Evolutionary conservation across 2,329 filamentous ascomycete species (phyloP).

Genomic region (Diaporthe humulicola): DNA sequence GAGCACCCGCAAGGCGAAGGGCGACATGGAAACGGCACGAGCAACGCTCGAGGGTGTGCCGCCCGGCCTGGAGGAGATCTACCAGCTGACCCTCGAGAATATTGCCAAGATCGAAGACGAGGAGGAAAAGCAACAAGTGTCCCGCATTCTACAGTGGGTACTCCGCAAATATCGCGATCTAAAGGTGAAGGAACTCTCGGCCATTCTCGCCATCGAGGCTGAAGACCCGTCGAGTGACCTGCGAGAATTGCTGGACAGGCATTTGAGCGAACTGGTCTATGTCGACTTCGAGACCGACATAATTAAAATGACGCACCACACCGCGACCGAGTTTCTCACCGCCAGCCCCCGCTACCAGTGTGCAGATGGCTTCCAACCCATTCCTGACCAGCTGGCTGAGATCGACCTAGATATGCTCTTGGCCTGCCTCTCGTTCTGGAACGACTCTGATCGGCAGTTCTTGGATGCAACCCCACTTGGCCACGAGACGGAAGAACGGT

Average conservation of each 20-base stretch:
- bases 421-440: slow-evolving; percentile 7
- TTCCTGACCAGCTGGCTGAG: neutral
- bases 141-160: neutral
- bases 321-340: neutral
- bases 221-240: neutral
- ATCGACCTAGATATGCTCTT: neutral
- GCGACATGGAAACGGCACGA: neutral
- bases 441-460: neutral
- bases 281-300: neutral
- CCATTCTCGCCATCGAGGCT: neutral
- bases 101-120: neutral
- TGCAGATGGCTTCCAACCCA: neutral
- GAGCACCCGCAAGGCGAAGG: neutral
- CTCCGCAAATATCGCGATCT: neutral
- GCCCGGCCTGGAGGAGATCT: neutral
- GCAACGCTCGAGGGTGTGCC: neutral
- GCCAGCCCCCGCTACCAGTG: neutral
- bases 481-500: neutral
- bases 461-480: neutral
- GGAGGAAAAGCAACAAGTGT: neutral
- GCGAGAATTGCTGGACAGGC: neutral
- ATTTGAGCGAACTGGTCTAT: neutral
- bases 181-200: neutral
- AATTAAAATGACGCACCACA: neutral
- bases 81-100: neutral